phyloP scores from a whole-genome alignment of 2,329 filamentous ascomycete genomes.

The Trichophyton verrucosum region DNA sequence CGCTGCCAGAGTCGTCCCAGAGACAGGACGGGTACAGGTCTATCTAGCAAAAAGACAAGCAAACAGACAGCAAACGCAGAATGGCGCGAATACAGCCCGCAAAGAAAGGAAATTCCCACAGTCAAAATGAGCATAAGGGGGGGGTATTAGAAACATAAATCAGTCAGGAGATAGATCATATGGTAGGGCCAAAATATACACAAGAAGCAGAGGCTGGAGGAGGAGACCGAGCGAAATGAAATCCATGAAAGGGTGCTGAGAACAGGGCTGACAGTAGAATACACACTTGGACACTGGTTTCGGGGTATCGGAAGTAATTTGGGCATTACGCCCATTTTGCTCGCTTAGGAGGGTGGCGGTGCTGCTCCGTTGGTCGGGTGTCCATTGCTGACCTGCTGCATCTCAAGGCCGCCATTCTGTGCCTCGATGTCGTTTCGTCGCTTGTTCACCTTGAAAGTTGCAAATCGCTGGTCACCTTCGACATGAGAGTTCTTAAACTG shows the following conservation, averaged over 20 bases:
- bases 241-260: background rate
- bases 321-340: background rate
- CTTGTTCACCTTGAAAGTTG: constrained; percentile 43
- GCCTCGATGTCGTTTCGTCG: constrained; percentile 39
- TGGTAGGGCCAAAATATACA: background rate
- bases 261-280: background rate
- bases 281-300: background rate
- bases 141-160: constrained; percentile 2
- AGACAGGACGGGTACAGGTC: background rate
- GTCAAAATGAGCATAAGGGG: background rate
- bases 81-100: background rate
- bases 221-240: background rate
- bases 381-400: constrained; percentile 47
- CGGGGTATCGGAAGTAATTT: background rate
- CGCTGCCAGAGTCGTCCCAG: background rate
- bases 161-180: background rate
- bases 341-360: constrained; percentile 6
- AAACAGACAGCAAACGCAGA: background rate
- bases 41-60: background rate
- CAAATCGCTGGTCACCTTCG: constrained; percentile 75
- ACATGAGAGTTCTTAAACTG: constrained; percentile 67
- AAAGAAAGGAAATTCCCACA: background rate
- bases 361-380: background rate
- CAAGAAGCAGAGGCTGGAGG: background rate
- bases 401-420: constrained; percentile 52